Evolutionary conservation across 306 rosid genomes (phyloP).

Genomic region (Fragaria vesca): DNA sequence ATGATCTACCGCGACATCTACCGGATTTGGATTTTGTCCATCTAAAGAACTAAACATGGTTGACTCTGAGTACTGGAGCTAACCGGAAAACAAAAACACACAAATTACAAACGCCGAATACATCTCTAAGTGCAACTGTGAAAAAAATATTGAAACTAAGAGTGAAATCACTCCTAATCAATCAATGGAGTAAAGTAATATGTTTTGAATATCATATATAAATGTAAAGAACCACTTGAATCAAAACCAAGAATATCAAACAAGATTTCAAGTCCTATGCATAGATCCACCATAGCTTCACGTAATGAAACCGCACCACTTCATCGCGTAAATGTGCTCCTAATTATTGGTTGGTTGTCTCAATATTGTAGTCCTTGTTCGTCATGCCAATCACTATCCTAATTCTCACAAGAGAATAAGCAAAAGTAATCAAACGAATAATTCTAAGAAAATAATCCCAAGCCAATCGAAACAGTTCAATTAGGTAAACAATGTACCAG

Average conservation of each 20-base stretch:
- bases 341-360: neutral
- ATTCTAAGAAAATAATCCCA: neutral
- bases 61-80: too few species aligned
- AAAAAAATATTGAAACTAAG: neutral
- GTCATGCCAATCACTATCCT: conserved; percentile 2
- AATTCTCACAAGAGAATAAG: neutral
- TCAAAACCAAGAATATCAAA: neutral
- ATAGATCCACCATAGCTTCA: neutral
- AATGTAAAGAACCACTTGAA: neutral
- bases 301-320: neutral
- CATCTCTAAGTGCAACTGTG: neutral
- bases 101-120: neutral
- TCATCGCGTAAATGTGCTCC: neutral
- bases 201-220: neutral
- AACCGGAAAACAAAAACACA: too few species aligned
- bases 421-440: neutral
- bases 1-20: too few species aligned
- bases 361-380: neutral
- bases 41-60: too few species aligned
- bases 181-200: neutral
- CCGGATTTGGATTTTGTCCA: neutral
- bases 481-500: conserved; percentile 4
- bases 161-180: neutral
- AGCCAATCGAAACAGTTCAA: neutral
- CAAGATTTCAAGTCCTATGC: neutral